These are phyloP conservation scores for Xylaria hypoxylon DNA, from an alignment of 2,329 filamentous ascomycete genomes.

Conservation along the genomic window DNA sequence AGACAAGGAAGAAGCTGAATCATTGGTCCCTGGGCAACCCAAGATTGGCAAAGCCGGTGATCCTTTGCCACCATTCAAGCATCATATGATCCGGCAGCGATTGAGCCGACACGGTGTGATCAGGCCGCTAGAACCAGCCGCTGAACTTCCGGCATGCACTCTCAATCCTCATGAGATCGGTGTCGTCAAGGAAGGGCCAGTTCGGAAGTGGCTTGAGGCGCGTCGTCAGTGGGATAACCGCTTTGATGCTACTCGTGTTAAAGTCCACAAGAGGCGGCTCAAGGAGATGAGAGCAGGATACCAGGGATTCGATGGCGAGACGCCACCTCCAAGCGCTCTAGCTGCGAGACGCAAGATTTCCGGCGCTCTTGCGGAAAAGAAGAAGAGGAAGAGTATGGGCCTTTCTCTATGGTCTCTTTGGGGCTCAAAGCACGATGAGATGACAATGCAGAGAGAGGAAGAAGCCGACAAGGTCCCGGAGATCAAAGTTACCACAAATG, in stretches of 20 bases:
- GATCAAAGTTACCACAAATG: conserved; percentile 53
- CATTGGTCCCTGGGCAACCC: conserved; percentile 40
- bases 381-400: conserved; percentile 72
- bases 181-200: conserved; percentile 80
- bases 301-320: conserved; percentile 77
- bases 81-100: conserved; percentile 92
- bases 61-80: conserved; percentile 79
- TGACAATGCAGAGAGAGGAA: conserved; percentile 71
- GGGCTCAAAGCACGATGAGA: conserved; percentile 89
- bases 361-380: conserved; percentile 61
- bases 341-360: conserved; percentile 73
- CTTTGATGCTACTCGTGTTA: conserved; percentile 75
- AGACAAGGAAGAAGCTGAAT: conserved; percentile 39
- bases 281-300: conserved; percentile 80
- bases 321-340: conserved; percentile 84
- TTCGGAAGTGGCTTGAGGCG: conserved; percentile 84
- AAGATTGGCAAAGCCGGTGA: conserved; percentile 89
- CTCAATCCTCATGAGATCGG: conserved; percentile 76
- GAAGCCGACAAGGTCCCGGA: conserved; percentile 58
- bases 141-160: conserved; percentile 73
- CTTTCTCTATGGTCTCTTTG: conserved; percentile 86
- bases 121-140: conserved; percentile 72
- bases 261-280: conserved; percentile 78
- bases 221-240: conserved; percentile 78
- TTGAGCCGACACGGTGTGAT: conserved; percentile 83